A percentile compares a stretch with the other conserved stretches of the same genome.
Evolutionary conservation across 1,139 yeast genomes (phyloP).

Genomic region (Diutina siamensis): DNA sequence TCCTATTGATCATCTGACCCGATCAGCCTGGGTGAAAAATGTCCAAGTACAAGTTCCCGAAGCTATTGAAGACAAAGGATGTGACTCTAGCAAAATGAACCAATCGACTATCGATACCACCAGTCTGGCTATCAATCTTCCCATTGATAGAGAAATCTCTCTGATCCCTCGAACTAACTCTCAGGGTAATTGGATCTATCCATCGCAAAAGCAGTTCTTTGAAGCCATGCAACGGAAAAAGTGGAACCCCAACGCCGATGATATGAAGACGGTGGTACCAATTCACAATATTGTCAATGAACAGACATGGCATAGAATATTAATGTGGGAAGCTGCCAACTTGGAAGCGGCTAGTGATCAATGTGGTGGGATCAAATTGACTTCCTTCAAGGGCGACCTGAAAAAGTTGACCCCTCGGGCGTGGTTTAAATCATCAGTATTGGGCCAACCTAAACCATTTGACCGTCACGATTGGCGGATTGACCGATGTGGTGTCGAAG

Average conservation of each 20-base stretch:
- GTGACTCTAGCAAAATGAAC: constrained; percentile 29
- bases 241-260: constrained; percentile 72
- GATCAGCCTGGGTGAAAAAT: constrained; percentile 15
- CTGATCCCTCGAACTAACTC: constrained; percentile 73
- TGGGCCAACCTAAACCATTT: constrained; percentile 71
- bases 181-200: constrained; percentile 76
- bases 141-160: constrained; percentile 64
- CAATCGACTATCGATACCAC: constrained; percentile 15
- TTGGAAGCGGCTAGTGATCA: constrained; percentile 34
- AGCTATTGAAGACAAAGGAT: constrained; percentile 32
- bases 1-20: constrained; percentile 9
- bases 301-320: constrained; percentile 78
- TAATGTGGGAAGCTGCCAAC: constrained; percentile 65
- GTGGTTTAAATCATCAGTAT: constrained; percentile 46
- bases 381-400: constrained; percentile 84
- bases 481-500: constrained; percentile 72
- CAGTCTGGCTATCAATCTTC: constrained; percentile 27
- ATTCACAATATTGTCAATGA: constrained; percentile 92
- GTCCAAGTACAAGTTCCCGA: constrained; percentile 22
- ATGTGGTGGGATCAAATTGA: constrained; percentile 80
- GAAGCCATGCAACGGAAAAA: constrained; percentile 90
- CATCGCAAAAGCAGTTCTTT: constrained; percentile 88
- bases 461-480: constrained; percentile 95
- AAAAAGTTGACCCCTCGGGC: constrained; percentile 84
- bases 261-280: constrained; percentile 88